Evolutionary conservation across 2,329 filamentous ascomycete species (phyloP).

Genomic region (Pseudohalonectria lignicola): DNA sequence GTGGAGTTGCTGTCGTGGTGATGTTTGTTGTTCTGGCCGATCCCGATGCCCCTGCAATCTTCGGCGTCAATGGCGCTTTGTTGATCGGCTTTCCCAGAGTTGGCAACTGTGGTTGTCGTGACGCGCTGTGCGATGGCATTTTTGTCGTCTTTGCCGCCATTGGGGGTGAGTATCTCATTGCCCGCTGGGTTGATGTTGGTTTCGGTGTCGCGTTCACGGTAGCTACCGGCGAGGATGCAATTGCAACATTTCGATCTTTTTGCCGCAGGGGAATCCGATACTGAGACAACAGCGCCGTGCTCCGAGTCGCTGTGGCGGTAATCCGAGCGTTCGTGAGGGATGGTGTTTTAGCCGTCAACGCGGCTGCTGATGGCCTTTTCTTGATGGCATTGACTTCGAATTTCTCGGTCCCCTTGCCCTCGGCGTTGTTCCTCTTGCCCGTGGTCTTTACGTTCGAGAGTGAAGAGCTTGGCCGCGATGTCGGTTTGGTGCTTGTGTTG

Average conservation of each 20-base stretch:
- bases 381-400: slow-evolving; percentile 1
- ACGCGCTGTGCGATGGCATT: slow-evolving; percentile 32
- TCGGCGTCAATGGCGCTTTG: slow-evolving; percentile 40
- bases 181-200: no score
- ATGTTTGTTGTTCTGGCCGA: not conserved
- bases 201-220: no score
- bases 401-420: no score
- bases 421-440: slow-evolving; percentile 1
- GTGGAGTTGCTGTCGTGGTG: slow-evolving; percentile 5
- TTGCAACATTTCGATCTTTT: slow-evolving; percentile 29
- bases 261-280: slow-evolving; percentile 13
- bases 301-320: slow-evolving; percentile 7
- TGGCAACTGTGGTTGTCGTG: slow-evolving; percentile 54
- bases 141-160: slow-evolving; percentile 10
- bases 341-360: slow-evolving; percentile 1
- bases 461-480: slow-evolving; percentile 1
- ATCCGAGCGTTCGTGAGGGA: not conserved
- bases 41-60: slow-evolving; percentile 28
- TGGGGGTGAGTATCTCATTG: no score
- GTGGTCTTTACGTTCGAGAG: not conserved
- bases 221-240: no score
- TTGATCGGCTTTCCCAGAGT: slow-evolving; percentile 47
- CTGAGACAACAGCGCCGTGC: slow-evolving; percentile 5
- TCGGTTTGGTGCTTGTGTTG: slow-evolving; percentile 1
- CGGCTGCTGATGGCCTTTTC: not conserved